These are phyloP conservation scores for Osmanthus fragrans DNA, from an alignment of 257 asterid species.

Conservation along the genomic window DNA sequence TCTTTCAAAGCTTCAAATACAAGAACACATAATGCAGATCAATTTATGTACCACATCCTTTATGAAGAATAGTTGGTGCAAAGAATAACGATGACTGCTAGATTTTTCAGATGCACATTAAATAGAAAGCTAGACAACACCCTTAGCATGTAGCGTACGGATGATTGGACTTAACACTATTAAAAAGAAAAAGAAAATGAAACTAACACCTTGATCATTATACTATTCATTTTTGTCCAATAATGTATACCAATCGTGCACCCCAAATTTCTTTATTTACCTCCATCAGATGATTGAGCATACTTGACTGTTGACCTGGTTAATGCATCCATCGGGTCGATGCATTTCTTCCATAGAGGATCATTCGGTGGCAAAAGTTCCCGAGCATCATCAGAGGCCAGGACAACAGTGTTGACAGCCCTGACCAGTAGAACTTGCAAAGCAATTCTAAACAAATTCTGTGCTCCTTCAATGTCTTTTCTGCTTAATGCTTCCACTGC, in stretches of 20 bases:
- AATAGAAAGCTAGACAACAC: background rate
- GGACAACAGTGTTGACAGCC: slow-evolving; percentile 42
- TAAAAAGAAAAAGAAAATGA: background rate
- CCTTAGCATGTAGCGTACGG: background rate
- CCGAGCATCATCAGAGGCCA: slow-evolving; percentile 44
- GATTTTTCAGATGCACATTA: background rate
- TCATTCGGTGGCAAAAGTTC: slow-evolving; percentile 44
- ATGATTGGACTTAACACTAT: background rate
- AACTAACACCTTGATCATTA: background rate
- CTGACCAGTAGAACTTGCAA: slow-evolving; percentile 44
- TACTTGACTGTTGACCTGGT: slow-evolving; percentile 37
- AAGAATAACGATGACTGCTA: background rate
- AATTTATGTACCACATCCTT: background rate
- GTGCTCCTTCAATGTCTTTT: slow-evolving; percentile 49
- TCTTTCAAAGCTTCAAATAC: background rate
- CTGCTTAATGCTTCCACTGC: slow-evolving; percentile 45
- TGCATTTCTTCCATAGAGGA: slow-evolving; percentile 46
- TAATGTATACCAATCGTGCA: background rate
- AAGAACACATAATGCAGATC: background rate
- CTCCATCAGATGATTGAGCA: slow-evolving; percentile 24
- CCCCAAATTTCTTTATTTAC: background rate
- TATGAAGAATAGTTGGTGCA: background rate
- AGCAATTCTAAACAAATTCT: slow-evolving; percentile 41
- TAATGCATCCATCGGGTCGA: slow-evolving; percentile 48
- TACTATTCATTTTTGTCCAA: background rate